Conservation (phyloP, 371 early-diverging fungal genomes). For the Blakeslea trispora region DNA sequence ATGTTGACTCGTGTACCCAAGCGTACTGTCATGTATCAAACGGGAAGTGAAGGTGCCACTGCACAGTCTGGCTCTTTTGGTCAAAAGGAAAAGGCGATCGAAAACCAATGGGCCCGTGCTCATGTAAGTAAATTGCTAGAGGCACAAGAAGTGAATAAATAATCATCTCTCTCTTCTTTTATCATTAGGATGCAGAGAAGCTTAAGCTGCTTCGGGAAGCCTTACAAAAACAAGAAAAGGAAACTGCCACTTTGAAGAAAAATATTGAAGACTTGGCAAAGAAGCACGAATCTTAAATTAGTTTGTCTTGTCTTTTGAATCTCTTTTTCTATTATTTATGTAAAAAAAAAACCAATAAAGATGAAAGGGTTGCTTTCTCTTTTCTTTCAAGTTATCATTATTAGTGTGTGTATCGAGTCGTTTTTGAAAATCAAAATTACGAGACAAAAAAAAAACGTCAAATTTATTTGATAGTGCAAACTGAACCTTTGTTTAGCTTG, state of each 20-base stretch:
- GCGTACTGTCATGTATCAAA: conserved; percentile 18
- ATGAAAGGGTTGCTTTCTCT: no score
- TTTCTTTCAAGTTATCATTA: no score
- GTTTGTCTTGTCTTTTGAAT: background rate
- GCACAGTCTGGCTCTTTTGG: conserved; percentile 40
- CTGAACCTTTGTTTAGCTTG: no score
- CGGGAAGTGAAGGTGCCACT: conserved; percentile 41
- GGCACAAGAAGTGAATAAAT: background rate
- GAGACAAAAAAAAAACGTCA: no score
- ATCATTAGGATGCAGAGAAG: conserved; percentile 45
- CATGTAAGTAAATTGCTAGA: conserved; percentile 39
- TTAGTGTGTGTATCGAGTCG: no score
- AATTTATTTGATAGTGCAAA: no score
- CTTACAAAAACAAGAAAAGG: conserved; percentile 34
- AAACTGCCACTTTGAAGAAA: conserved; percentile 31
- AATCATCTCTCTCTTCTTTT: background rate
- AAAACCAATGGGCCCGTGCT: conserved; percentile 50
- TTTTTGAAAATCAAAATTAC: no score
- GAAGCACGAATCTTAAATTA: conserved; percentile 9
- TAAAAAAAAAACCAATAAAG: no score
- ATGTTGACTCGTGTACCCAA: conserved; percentile 9
- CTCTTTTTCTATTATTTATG: background rate
- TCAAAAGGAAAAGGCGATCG: conserved; percentile 50
- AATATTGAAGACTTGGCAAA: conserved; percentile 31
- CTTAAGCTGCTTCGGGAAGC: conserved; percentile 39